These are phyloP conservation scores for Malus sylvestris DNA, from an alignment of 306 rosid genomes.

Conservation along the genomic window DNA sequence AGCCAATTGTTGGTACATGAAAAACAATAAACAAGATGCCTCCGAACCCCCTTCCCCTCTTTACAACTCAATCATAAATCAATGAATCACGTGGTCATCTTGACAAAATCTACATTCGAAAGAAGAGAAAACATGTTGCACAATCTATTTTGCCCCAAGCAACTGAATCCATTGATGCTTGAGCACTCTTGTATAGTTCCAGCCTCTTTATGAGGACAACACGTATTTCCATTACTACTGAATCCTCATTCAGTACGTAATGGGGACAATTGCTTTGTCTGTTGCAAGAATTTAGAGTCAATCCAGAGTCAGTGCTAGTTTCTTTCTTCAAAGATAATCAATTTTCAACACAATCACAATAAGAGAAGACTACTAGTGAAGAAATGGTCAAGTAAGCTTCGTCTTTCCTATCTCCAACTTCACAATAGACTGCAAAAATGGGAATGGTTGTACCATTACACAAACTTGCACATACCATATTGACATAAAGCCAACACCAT, in stretches of 20 bases:
- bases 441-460: slow-evolving; percentile 57
- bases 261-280: slow-evolving; percentile 61
- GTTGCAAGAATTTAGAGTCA: slow-evolving; percentile 8
- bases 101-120: slow-evolving; percentile 10
- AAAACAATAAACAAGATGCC: not conserved
- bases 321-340: not conserved
- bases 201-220: slow-evolving; percentile 67
- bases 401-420: slow-evolving; percentile 78
- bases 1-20: not conserved
- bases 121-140: not conserved
- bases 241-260: slow-evolving; percentile 69
- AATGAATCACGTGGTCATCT: slow-evolving; percentile 12
- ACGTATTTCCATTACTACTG: slow-evolving; percentile 84
- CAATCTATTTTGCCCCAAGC: slow-evolving; percentile 82
- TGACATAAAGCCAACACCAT: slow-evolving; percentile 71
- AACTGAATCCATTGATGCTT: slow-evolving; percentile 71
- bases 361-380: slow-evolving; percentile 34
- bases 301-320: not conserved
- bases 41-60: not conserved
- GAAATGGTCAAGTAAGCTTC: slow-evolving; percentile 76
- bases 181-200: slow-evolving; percentile 79
- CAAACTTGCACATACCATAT: slow-evolving; percentile 69
- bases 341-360: not conserved
- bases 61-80: slow-evolving; percentile 9
- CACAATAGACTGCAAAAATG: slow-evolving; percentile 66